A percentile compares a stretch with the other conserved stretches of the same genome.
phyloP scores from a whole-genome alignment of 1,284 basidiomycete species.

The Stygiomarasmius scandens region DNA sequence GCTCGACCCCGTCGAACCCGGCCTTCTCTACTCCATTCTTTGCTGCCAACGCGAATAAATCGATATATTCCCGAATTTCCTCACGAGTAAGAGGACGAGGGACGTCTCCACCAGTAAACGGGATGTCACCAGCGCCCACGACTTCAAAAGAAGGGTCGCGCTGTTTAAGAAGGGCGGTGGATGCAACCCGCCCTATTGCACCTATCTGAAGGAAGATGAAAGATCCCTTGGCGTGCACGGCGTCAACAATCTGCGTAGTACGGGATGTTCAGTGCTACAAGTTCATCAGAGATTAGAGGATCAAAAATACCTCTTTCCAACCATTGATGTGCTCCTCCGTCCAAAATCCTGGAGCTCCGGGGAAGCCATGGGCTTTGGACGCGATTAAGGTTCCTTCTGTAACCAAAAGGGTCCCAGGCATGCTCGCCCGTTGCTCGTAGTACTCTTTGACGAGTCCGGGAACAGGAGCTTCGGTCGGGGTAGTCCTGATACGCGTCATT shows the following conservation, averaged over 20 bases:
- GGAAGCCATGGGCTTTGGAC: conserved; percentile 16
- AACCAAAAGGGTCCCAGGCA: conserved; percentile 32
- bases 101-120: conserved; percentile 2
- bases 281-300: no score
- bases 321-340: no score
- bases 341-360: conserved; percentile 31
- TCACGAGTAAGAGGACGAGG: conserved; percentile 31
- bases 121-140: conserved; percentile 6
- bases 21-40: conserved; percentile 35
- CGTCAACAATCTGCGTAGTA: conserved; percentile 23
- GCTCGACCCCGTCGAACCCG: conserved; percentile 45
- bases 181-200: conserved; percentile 42
- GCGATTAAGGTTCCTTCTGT: conserved; percentile 33
- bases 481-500: conserved; percentile 14
- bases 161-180: not conserved
- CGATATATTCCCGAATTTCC: conserved; percentile 42
- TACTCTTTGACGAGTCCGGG: conserved; percentile 28
- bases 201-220: conserved; percentile 48
- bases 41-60: conserved; percentile 33
- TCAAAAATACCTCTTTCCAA: conserved; percentile 34
- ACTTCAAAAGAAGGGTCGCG: conserved; percentile 5
- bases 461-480: no score
- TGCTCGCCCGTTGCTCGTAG: conserved; percentile 32
- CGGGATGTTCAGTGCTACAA: not conserved
- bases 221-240: conserved; percentile 40